A percentile compares a stretch with the other conserved stretches of the same genome.
Conservation (phyloP, 1,284 basidiomycete species). For the Exsudoporus floridanus region DNA sequence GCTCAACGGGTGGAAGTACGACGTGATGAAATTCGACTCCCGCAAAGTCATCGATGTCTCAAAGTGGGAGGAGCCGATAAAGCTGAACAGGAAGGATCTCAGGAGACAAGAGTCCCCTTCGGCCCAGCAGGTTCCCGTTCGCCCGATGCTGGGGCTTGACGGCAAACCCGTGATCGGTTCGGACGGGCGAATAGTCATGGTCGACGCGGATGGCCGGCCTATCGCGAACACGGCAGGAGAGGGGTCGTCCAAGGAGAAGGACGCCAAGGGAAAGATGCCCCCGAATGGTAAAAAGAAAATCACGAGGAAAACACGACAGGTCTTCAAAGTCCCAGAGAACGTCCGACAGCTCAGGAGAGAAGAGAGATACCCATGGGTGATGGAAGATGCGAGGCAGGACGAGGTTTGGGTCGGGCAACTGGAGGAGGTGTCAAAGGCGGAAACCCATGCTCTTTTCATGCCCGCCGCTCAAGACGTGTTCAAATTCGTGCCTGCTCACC, state of each 20-base stretch:
- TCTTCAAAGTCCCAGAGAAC: slow-evolving; percentile 71
- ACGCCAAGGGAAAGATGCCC: slow-evolving; percentile 46
- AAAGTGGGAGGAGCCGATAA: slow-evolving; percentile 68
- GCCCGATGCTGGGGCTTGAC: slow-evolving; percentile 71
- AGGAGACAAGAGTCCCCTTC: slow-evolving; percentile 47
- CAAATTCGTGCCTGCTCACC: slow-evolving; percentile 81
- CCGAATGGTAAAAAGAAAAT: slow-evolving; percentile 66
- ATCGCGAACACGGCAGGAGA: slow-evolving; percentile 51
- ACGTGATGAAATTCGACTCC: slow-evolving; percentile 81
- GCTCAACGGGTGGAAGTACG: slow-evolving; percentile 81
- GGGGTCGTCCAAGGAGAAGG: slow-evolving; percentile 41
- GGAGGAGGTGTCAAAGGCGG: slow-evolving; percentile 70
- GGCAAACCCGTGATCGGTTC: slow-evolving; percentile 75
- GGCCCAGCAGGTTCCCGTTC: slow-evolving; percentile 50
- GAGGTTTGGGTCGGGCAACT: slow-evolving; percentile 80
- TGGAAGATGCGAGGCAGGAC: slow-evolving; percentile 69
- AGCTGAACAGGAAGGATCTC: slow-evolving; percentile 82
- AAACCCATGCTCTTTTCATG: slow-evolving; percentile 70
- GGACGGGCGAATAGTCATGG: slow-evolving; percentile 77
- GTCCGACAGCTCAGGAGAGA: slow-evolving; percentile 70
- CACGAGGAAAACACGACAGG: slow-evolving; percentile 83
- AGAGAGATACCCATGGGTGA: slow-evolving; percentile 86
- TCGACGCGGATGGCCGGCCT: slow-evolving; percentile 71
- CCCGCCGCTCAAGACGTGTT: slow-evolving; percentile 73
- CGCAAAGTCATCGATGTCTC: slow-evolving; percentile 65